A percentile compares a stretch with the other conserved stretches of the same genome.
These are phyloP conservation scores for Rhodotorula taiwanensis DNA, from an alignment of 768 basidiomycete genomes.

Conservation along the genomic window DNA sequence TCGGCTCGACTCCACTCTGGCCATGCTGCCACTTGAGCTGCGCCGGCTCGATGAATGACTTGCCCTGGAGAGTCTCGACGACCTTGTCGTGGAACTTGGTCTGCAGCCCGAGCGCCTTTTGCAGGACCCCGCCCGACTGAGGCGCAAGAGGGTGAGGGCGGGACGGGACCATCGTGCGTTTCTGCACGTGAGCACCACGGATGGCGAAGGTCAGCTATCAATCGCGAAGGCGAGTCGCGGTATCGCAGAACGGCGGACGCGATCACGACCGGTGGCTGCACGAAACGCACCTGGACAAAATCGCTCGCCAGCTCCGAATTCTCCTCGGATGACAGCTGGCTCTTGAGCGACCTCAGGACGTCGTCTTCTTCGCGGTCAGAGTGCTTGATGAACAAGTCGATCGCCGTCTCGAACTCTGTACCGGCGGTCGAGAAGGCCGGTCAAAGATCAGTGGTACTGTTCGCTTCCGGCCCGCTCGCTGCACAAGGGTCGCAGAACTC, in stretches of 20 bases:
- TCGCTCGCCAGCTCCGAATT: constrained; percentile 16
- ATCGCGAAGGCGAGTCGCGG: too few species aligned
- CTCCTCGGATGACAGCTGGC: constrained; percentile 21
- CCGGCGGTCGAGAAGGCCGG: neutral
- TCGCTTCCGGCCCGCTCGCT: neutral
- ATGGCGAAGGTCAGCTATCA: neutral
- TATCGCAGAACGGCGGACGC: too few species aligned
- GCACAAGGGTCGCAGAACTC: neutral
- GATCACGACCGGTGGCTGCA: neutral
- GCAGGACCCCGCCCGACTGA: constrained; percentile 23
- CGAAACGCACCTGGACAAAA: constrained; percentile 7
- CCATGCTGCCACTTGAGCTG: constrained; percentile 9
- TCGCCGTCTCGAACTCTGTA: constrained; percentile 9
- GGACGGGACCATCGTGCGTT: constrained; percentile 16
- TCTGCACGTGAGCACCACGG: neutral
- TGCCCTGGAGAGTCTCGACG: constrained; percentile 9
- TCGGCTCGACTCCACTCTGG: constrained; percentile 1
- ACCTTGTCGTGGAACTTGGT: constrained; percentile 26
- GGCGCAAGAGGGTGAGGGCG: constrained; percentile 29
- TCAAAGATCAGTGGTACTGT: neutral
- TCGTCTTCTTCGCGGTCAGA: constrained; percentile 19
- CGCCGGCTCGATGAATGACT: neutral
- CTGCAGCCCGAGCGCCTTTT: constrained; percentile 15
- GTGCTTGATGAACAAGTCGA: constrained; percentile 25
- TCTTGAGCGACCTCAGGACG: neutral